These are phyloP conservation scores for Thermothielavioides terrestris DNA, from an alignment of 495 filamentous ascomycete genomes.

Conservation along the genomic window DNA sequence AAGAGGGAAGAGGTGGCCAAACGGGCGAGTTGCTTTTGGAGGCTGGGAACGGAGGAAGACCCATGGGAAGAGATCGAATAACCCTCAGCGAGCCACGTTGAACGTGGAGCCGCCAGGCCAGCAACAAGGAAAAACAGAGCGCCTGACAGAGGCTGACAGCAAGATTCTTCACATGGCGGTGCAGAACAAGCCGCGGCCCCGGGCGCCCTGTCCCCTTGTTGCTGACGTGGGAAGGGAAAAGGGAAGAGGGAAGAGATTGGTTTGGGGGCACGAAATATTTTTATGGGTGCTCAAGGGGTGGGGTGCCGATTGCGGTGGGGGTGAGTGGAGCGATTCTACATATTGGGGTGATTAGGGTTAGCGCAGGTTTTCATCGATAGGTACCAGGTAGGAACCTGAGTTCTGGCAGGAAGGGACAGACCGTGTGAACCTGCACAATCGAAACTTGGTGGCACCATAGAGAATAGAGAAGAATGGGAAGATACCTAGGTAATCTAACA, in stretches of 20 bases:
- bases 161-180: slow-evolving; percentile 28
- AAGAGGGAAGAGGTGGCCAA: slow-evolving; percentile 23
- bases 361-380: not conserved
- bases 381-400: no score
- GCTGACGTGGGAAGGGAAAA: slow-evolving; percentile 1
- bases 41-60: slow-evolving; percentile 35
- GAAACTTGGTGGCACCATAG: no score
- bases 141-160: no score
- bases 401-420: no score
- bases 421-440: no score
- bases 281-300: not conserved
- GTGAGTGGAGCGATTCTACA: no score
- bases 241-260: slow-evolving; percentile 7
- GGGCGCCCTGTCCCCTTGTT: not conserved
- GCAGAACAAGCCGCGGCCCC: slow-evolving; percentile 14
- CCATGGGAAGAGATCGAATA: slow-evolving; percentile 21
- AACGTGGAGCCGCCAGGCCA: slow-evolving; percentile 23
- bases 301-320: no score
- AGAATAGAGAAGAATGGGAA: not conserved
- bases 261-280: not conserved
- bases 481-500: not conserved
- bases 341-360: not conserved
- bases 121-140: not conserved
- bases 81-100: slow-evolving; percentile 33
- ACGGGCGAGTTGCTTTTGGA: slow-evolving; percentile 17